phyloP scores from a whole-genome alignment of 768 basidiomycete genomes.

The Agaricus sinodeliciosus region DNA sequence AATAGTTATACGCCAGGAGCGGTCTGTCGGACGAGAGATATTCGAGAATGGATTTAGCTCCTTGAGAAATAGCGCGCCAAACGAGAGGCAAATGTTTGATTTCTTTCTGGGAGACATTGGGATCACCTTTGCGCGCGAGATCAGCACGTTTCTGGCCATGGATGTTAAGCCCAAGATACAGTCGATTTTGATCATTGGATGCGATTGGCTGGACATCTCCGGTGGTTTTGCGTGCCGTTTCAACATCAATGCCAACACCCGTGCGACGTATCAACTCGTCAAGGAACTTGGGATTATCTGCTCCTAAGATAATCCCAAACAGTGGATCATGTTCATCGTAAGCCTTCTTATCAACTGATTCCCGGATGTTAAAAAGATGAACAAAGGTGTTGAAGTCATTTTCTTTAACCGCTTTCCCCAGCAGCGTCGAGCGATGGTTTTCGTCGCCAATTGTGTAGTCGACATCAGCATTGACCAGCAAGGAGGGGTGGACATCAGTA shows the following conservation, averaged over 20 bases:
- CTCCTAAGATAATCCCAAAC: slow-evolving; percentile 23
- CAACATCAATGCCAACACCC: slow-evolving; percentile 33
- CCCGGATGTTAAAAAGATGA: slow-evolving; percentile 39
- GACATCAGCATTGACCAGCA: slow-evolving; percentile 23
- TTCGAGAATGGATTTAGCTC: slow-evolving; percentile 31
- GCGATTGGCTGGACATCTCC: slow-evolving; percentile 18
- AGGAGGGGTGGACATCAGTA: slow-evolving; percentile 29
- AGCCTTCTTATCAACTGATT: slow-evolving; percentile 11
- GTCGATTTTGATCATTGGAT: slow-evolving; percentile 31
- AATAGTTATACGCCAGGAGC: slow-evolving; percentile 43
- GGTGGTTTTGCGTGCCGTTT: slow-evolving; percentile 16
- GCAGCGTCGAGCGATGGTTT: slow-evolving; percentile 12
- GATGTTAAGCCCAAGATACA: slow-evolving; percentile 55
- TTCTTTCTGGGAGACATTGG: slow-evolving; percentile 25
- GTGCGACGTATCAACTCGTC: slow-evolving; percentile 52
- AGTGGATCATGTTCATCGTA: slow-evolving; percentile 19
- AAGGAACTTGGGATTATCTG: slow-evolving; percentile 44
- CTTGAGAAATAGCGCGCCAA: slow-evolving; percentile 34
- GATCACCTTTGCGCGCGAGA: slow-evolving; percentile 44
- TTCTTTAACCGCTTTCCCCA: slow-evolving; percentile 32
- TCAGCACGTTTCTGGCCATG: slow-evolving; percentile 59
- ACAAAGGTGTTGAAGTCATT: slow-evolving; percentile 47
- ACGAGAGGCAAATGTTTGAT: slow-evolving; percentile 22
- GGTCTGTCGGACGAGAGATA: slow-evolving; percentile 44
- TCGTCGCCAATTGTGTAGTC: neutral